A percentile compares a stretch with the other conserved stretches of the same genome.
Evolutionary conservation across 176 grass and related monocot genomes (phyloP).

Genomic region (Eleusine indica): DNA sequence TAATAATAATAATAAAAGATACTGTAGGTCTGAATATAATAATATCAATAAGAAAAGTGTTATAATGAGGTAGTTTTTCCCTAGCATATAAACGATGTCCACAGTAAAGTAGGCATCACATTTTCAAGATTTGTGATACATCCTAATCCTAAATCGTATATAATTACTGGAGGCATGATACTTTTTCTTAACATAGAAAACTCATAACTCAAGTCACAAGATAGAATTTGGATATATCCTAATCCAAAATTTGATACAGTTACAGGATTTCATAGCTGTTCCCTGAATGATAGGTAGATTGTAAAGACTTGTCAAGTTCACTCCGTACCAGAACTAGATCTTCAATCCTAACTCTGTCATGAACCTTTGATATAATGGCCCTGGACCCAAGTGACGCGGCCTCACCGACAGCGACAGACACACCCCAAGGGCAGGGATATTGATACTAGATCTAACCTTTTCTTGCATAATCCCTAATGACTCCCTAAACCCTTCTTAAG

Average conservation of each 20-base stretch:
- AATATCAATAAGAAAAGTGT: constrained; percentile 7
- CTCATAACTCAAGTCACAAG: background rate
- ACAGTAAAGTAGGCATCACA: constrained; percentile 3
- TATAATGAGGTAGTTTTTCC: constrained; percentile 40
- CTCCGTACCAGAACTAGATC: background rate
- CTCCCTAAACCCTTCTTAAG: too few relatives aligned
- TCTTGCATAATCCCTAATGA: too few relatives aligned
- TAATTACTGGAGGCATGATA: background rate
- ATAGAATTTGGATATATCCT: background rate
- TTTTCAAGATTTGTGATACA: constrained; percentile 10
- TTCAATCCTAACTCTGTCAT: constrained; percentile 6
- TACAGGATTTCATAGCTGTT: background rate
- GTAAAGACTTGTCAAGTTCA: constrained; percentile 14
- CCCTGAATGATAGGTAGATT: constrained; percentile 5
- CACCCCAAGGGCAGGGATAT: too few relatives aligned
- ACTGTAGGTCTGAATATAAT: background rate
- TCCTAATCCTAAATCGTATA: constrained; percentile 4
- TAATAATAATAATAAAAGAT: background rate
- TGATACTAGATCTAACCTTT: too few relatives aligned
- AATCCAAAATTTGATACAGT: background rate
- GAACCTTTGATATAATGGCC: too few relatives aligned
- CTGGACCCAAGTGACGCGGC: too few relatives aligned
- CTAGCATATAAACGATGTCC: constrained; percentile 27
- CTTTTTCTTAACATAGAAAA: background rate
- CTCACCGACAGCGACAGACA: too few relatives aligned